Base-by-base conservation (phyloP, 768 basidiomycete species). In the Trametes meyenii region DNA sequence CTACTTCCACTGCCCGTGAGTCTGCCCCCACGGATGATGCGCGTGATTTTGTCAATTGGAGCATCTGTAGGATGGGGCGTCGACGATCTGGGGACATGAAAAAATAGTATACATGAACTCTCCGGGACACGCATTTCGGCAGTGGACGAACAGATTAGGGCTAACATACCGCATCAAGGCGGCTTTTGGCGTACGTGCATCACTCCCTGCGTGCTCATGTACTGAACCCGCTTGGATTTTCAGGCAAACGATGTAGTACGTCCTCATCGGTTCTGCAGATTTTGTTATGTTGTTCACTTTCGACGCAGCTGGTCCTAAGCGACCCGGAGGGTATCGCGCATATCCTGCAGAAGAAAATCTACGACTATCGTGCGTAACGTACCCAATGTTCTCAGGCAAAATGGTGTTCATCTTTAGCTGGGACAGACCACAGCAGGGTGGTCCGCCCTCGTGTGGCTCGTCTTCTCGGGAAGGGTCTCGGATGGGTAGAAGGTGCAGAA, bases 401-500 rank as follows among this genome's bases (percentile, higher is more conserved):
- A 29, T 5, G 48, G 23, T 52, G 49, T 52, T 55, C 43, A 24
- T 29, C 14, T 24, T n/a, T 8, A 8, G 16, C 14, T n/a, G n/a
- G n/a, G n/a, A 21, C 14, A 66, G 67, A 58, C 44, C 75, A 29
- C 69, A 65, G 64, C 46, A 39, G 70, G 1, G 71, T 73, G 0
- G 73, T 76, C 59, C 68, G 73, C 1, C 75, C 76, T 0, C 69
- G 72, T 5, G 70, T 76, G 40, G 69, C 65, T 21, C 73, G 73
- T n/a, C 46, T 77, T 2, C 50, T 78, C 1, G 77, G 77, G 4
- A 66, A 64, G 21, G 74, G 74, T 8, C 52, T 78, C 19, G 72
- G 73, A 10, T 79, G 76, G 76, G 75, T 75, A 3, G 75, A 78
- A 64, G 76, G 75, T 13, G 63, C 62, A 24, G 71, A 70, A 11